Conservation (phyloP, 805 yeast genomes). For the Candida palmyrensis region DNA sequence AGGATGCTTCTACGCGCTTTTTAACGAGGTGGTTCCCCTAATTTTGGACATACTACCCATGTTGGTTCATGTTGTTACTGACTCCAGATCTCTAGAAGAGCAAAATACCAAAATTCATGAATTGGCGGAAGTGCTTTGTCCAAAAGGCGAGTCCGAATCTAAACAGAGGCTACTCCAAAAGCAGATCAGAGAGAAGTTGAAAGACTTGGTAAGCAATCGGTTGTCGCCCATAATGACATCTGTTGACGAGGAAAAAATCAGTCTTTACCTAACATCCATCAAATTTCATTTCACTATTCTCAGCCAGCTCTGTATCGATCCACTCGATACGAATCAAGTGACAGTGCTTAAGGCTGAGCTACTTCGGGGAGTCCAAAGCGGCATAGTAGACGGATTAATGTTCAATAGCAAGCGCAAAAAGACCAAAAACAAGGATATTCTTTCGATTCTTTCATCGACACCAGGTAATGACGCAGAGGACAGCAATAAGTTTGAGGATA, state of each 20-base stretch:
- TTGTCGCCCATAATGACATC: constrained; percentile 20
- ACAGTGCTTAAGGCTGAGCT: constrained; percentile 1
- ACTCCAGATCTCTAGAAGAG: constrained; percentile 1
- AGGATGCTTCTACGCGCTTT: constrained; percentile 27
- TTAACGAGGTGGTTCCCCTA: constrained; percentile 23
- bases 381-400: constrained; percentile 12
- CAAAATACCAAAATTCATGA: constrained; percentile 7
- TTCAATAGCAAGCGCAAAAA: constrained; percentile 3
- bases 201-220: constrained; percentile 21
- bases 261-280: constrained; percentile 20
- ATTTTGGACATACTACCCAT: constrained; percentile 25
- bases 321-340: not conserved
- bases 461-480: not conserved
- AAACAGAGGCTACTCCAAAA: constrained; percentile 10
- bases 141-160: constrained; percentile 3
- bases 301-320: too few relatives aligned
- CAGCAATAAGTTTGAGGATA: constrained; percentile 24
- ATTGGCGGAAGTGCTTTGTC: constrained; percentile 4
- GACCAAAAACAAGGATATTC: constrained; percentile 8
- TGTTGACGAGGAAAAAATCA: constrained; percentile 28
- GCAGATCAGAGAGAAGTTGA: constrained; percentile 16
- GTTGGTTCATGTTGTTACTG: constrained; percentile 10
- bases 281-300: constrained; percentile 29
- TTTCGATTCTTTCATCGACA: constrained; percentile 5
- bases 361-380: constrained; percentile 10